phyloP scores from a whole-genome alignment of 148 eudicot species.

The Chenopodium album region DNA sequence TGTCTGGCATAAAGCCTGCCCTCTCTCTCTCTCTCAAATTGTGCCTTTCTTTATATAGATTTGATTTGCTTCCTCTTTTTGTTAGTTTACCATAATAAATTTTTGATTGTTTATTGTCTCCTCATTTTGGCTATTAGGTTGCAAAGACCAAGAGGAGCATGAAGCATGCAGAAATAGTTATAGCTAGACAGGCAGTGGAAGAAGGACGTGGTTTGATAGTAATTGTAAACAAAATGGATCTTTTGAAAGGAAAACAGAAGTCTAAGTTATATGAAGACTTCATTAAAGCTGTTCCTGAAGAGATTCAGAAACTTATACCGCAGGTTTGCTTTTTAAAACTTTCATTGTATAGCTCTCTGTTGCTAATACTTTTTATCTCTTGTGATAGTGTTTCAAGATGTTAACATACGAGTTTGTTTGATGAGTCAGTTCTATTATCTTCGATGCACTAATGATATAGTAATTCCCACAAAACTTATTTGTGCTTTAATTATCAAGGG shows the following conservation, averaged over 20 bases:
- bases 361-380: not conserved
- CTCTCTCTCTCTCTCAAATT: not conserved
- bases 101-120: not conserved
- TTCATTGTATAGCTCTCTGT: not conserved
- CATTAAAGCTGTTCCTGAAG: slow-evolving; percentile 78
- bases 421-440: not conserved
- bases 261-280: slow-evolving; percentile 56
- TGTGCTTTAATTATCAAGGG: not conserved
- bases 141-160: slow-evolving; percentile 1
- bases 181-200: slow-evolving; percentile 96
- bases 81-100: not conserved
- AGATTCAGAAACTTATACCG: slow-evolving; percentile 79
- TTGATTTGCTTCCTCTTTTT: not conserved
- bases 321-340: slow-evolving; percentile 57
- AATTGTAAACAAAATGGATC: slow-evolving; percentile 93
- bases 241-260: slow-evolving; percentile 53
- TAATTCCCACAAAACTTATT: not conserved
- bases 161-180: slow-evolving; percentile 93
- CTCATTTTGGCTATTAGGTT: not conserved
- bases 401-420: not conserved
- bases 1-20: too few species aligned
- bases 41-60: not conserved
- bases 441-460: not conserved
- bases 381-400: not conserved
- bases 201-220: slow-evolving; percentile 95